A percentile compares a stretch with the other conserved stretches of the same genome.
Conservation (phyloP, 2,329 filamentous ascomycete species). For the Phyllosticta citribraziliensis region DNA sequence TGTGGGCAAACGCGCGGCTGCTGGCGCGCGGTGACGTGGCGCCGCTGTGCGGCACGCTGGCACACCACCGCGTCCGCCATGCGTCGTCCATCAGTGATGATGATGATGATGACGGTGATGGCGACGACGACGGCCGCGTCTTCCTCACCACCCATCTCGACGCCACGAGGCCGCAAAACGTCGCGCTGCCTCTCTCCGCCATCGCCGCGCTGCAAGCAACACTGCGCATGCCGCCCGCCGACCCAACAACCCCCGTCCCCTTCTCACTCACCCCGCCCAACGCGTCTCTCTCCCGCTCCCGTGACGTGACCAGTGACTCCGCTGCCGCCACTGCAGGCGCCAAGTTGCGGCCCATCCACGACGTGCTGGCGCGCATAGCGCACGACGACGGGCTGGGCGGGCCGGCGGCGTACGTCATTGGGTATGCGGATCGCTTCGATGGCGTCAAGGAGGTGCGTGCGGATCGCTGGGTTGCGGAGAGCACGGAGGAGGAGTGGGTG, state of each 20-base stretch:
- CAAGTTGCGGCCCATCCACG: conserved; percentile 14
- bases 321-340: background rate
- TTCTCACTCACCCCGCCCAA: background rate
- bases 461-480: conserved; percentile 36
- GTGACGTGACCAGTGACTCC: background rate
- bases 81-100: no score
- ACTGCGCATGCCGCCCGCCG: background rate
- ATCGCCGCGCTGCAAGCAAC: conserved; percentile 1
- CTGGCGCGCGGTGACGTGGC: background rate
- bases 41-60: background rate
- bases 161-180: background rate
- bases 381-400: conserved; percentile 25
- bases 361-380: conserved; percentile 34
- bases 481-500: conserved; percentile 42
- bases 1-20: conserved; percentile 7
- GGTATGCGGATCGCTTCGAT: conserved; percentile 39
- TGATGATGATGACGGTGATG: background rate
- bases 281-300: background rate
- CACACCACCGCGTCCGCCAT: background rate
- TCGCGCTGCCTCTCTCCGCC: background rate
- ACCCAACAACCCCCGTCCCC: background rate
- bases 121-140: background rate
- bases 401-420: conserved; percentile 33
- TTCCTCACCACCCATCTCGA: background rate
- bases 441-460: conserved; percentile 35